Conservation (phyloP, 345 rosid genomes). For the Eucalyptus sideroxylon region DNA sequence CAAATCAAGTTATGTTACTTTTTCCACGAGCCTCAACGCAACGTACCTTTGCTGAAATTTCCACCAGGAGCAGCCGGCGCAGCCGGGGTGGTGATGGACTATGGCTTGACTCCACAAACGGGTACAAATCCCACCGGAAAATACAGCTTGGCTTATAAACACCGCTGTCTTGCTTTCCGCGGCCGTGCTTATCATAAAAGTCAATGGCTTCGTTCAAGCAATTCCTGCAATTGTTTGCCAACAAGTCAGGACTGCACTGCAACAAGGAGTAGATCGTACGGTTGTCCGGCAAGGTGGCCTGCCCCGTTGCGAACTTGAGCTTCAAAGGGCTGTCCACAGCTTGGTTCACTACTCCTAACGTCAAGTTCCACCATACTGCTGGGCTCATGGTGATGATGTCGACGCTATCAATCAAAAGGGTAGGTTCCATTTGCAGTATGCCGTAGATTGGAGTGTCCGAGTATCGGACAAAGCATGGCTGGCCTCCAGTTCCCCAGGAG, state of each 20-base stretch:
- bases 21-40: neutral
- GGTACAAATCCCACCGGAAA: slow-evolving; percentile 36
- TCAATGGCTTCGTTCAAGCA: slow-evolving; percentile 8
- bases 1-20: neutral
- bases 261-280: slow-evolving; percentile 17
- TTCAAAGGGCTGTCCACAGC: slow-evolving; percentile 7
- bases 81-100: neutral
- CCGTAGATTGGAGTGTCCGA: slow-evolving; percentile 12
- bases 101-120: slow-evolving; percentile 8
- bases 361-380: slow-evolving; percentile 15
- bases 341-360: neutral
- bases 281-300: neutral
- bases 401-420: neutral
- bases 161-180: slow-evolving; percentile 20
- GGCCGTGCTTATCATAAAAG: neutral
- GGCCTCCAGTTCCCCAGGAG: slow-evolving; percentile 1
- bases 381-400: neutral
- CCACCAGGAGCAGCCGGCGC: neutral
- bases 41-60: neutral
- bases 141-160: slow-evolving; percentile 26
- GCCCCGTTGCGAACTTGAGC: slow-evolving; percentile 24
- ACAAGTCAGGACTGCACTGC: slow-evolving; percentile 57
- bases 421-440: slow-evolving; percentile 2
- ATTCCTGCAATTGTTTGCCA: slow-evolving; percentile 3
- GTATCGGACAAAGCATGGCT: slow-evolving; percentile 25